Evolutionary conservation across 2,329 filamentous ascomycete species (phyloP), one percentile per base, ranked within the genome.

Genomic region (Epichloe brachyelytri): DNA sequence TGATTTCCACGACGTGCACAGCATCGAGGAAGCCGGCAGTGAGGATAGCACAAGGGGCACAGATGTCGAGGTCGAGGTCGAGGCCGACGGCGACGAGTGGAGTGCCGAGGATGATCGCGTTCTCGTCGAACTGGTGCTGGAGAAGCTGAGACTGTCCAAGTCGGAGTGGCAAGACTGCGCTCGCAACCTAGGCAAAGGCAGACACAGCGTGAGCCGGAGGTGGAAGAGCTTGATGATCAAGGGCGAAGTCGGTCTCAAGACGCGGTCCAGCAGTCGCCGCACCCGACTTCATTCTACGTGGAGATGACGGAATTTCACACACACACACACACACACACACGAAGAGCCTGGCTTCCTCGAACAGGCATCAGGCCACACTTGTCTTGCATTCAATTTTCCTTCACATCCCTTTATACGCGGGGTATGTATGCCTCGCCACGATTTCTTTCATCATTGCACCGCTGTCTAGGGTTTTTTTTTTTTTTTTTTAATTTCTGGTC

Each of bases 91-190:
- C 50, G 68, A 71, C 52, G 65, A 67, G 39, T 85, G 82, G 82
- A 80, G 73, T 53, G 70, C 71, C 2, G 80, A 84, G 55, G 80
- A 85, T 54, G 81, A 85, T 62, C 72, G 79, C 52, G 71, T 82
- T 52, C 70, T 85, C 2, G 78, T 85, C n/a, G 80, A 84, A 65
- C 71, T 85, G 17, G 79, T 85, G 39, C 69, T 85, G 5, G 79
- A 82, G 62, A 84, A 84, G 68, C 71, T 85, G 51, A 77, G 77
- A 65, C 71, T 85, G 20, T 76, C 75, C 57, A 82, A 79, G 65
- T 71, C 74, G 48, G 80, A 85, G 52, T 84, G 80, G 81, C 78
- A 82, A 53, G 80, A 85, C 61, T 84, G 80, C 63, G 81, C 80
- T 43, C 72, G 79, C 53, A 80, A 72, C 56, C 68, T 85, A 7